Base-by-base conservation (phyloP, 176 grass and related monocot genomes). In the Thalia dealbata region DNA sequence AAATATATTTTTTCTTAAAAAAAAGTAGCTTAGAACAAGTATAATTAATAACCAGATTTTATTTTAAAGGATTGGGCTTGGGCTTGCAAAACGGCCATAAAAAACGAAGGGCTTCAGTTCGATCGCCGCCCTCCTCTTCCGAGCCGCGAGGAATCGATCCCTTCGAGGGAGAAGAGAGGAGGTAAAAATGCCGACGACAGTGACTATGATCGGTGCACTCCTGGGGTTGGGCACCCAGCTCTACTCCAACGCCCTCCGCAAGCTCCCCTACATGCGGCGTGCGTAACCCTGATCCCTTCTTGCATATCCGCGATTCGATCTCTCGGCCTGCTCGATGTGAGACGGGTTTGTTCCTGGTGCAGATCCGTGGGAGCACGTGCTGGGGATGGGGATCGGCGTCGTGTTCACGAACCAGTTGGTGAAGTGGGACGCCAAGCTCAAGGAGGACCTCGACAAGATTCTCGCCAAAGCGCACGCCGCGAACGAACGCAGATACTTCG, bases 211-310 rank as follows among this genome's bases (percentile, higher is more conserved):
- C 58, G 95, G 95, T 29, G 87, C 87, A 80, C 87, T 99, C 12
- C 81, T 99, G 81, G 90, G 95, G 10, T 61, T 99, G 50, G 81
- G 90, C 74, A 93, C 90, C 66, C 90, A 93, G 87, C 77, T 99
- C 90, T 99, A 99, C 79, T 99, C 95, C 83, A 99, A 99, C 83
- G 90, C 85, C 83, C 95, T 99, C 67, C 95, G 95, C 69, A 99
- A 99, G 83, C 85, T 99, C 38, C 95, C 95, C n/a, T 93, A 99
- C 85, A 99, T 99, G 95, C 84, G 93, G 75, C 93, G 93, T 96
- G 77, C 45, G 7, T 38, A 10, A 44, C 14, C 66, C 10, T 21
- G 0, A 14, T 6, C 24, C 2, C 30, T 63, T 14, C 55, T 19
- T n/a, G n/a, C 2, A 6, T 50, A 21, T 7, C 13, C 29, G 32